Percentiles rank a stretch among this genome's conserved stretches.
These are phyloP conservation scores for Fusarium newnesense DNA, from an alignment of 2,329 filamentous ascomycete species.

Conservation along the genomic window DNA sequence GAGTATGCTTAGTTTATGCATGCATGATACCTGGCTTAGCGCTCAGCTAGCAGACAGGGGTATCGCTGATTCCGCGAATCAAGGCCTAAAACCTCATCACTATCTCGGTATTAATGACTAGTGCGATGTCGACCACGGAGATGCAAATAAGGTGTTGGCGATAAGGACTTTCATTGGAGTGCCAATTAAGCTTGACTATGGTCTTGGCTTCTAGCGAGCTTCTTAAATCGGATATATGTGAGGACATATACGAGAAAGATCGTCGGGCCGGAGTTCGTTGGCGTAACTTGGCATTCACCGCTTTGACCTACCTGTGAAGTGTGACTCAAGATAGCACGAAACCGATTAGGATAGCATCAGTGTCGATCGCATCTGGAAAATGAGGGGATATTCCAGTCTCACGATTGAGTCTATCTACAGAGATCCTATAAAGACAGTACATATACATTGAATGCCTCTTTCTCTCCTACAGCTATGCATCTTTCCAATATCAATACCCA, in stretches of 20 bases:
- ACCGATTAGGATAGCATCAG: background rate
- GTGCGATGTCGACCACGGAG: constrained; percentile 15
- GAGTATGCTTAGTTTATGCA: constrained; percentile 31
- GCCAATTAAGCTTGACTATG: constrained; percentile 1
- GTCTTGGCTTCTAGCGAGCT: background rate
- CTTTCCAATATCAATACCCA: background rate
- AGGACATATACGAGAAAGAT: constrained; percentile 2
- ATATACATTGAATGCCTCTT: background rate
- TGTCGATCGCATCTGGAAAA: background rate
- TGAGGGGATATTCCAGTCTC: background rate
- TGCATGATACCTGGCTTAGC: constrained; percentile 15
- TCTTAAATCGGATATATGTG: constrained; percentile 12
- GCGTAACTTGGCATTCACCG: background rate
- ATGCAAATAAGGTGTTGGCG: background rate
- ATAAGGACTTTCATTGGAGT: background rate
- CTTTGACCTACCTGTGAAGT: constrained; percentile 8
- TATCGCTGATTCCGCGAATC: constrained; percentile 22
- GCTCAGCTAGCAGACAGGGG: constrained; percentile 1
- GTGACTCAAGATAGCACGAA: background rate
- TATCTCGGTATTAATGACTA: constrained; percentile 15
- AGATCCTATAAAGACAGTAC: background rate
- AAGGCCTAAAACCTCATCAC: background rate
- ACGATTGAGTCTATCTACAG: background rate
- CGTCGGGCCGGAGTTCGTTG: background rate
- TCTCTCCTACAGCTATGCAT: background rate